Base-by-base conservation (phyloP, 805 yeast genomes). In the Candida berthetii region DNA sequence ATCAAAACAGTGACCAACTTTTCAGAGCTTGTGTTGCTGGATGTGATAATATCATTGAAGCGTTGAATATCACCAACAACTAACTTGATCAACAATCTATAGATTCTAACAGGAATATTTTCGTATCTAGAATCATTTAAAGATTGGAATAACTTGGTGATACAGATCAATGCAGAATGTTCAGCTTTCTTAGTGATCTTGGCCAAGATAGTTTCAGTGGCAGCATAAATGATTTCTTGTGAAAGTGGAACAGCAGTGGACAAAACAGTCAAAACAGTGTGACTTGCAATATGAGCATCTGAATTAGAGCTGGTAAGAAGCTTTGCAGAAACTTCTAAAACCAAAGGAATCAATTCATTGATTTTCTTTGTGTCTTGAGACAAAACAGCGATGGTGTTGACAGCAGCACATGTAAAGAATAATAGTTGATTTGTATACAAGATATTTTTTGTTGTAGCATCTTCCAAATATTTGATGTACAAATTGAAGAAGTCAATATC, bases 221-320 rank as follows among this genome's bases (percentile, higher is more conserved):
- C 76, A 6, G 89, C 88, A 39, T 72, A 62, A 15, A 78, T 62
- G 14, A 85, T 75, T 13, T 71, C 67, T 48, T 61, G 68, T 7
- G 76, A 68, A 33, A 93, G 69, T 7, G 87, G 83, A 38, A 81
- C 72, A 36, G 91, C 82, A 3, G 91, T 71, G 6, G 84, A 75
- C 39, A 90, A 65, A 2, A 91, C 96, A 0, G 91, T 76, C 19
- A 91, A 58, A 13, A 89, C 69, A 37, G 96, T 85, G 59, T 86
- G 91, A 2, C 91, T 88, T 16, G 96, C 82, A 44, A 87, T 72
- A 58, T 85, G 93, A 39, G 82, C 72, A 53, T 87, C 95, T 8
- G 68, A 62, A 42, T 62, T 64, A 11, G 62, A 44, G 7, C 78
- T 66, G 2, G 65, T 62, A 45, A 83, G 61, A 32, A 85, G 62